Percentiles rank a stretch among this genome's conserved stretches.
These are phyloP conservation scores for Sphaerulina populicola DNA, from an alignment of 2,329 filamentous ascomycete genomes.

Conservation along the genomic window DNA sequence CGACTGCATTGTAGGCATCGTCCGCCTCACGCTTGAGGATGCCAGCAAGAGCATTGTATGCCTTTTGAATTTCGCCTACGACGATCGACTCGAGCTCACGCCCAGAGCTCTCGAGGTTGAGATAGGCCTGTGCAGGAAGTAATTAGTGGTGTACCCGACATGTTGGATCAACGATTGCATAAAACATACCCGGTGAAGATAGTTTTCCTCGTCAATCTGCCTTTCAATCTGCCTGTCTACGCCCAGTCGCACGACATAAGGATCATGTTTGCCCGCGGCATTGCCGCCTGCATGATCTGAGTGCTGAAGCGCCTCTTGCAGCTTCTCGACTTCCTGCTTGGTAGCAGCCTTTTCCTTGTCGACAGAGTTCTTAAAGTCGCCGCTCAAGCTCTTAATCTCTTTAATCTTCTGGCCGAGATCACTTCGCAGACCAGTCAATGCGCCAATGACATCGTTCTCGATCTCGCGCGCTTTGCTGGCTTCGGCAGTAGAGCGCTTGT, in stretches of 20 bases:
- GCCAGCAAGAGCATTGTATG: conserved; percentile 85
- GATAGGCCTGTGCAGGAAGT: conserved; percentile 64
- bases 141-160: conserved; percentile 8
- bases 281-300: conserved; percentile 66
- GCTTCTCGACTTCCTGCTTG: conserved; percentile 63
- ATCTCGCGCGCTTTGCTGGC: conserved; percentile 84
- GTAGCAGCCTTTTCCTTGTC: conserved; percentile 90
- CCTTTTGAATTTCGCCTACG: conserved; percentile 94
- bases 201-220: conserved; percentile 95
- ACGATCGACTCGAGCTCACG: conserved; percentile 94
- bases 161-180: neutral
- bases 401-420: conserved; percentile 96
- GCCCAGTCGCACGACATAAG: conserved; percentile 73
- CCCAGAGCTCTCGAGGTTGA: conserved; percentile 89
- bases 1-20: conserved; percentile 65
- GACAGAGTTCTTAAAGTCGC: conserved; percentile 94
- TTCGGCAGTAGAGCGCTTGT: conserved; percentile 70
- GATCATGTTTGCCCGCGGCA: conserved; percentile 80
- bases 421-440: conserved; percentile 73
- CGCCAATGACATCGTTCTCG: conserved; percentile 81
- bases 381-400: conserved; percentile 87
- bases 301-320: conserved; percentile 75
- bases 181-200: conserved; percentile 69
- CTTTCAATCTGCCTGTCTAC: conserved; percentile 86
- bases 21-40: conserved; percentile 89